Conservation (phyloP, 257 asterid genomes). For the Solanum peruvianum region DNA sequence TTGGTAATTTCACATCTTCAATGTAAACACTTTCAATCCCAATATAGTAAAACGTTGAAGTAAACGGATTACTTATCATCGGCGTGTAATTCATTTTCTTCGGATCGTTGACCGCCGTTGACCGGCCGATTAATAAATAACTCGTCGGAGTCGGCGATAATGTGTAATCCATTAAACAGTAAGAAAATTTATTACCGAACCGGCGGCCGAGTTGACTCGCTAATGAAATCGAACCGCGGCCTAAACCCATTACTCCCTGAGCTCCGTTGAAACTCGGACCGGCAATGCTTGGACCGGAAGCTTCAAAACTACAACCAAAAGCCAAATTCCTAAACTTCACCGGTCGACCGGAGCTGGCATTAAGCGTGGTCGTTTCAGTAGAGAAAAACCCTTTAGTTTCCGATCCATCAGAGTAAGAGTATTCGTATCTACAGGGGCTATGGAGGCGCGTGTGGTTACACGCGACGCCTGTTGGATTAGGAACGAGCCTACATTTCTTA, state of each 20-base stretch:
- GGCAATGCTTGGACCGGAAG: constrained; percentile 59
- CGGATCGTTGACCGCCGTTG: constrained; percentile 3
- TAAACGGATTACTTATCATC: constrained; percentile 31
- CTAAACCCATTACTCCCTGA: constrained; percentile 74
- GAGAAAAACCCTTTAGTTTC: constrained; percentile 60
- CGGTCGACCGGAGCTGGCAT: constrained; percentile 29
- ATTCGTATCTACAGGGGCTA: constrained; percentile 64
- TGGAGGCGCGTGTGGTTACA: constrained; percentile 70
- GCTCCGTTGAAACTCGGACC: constrained; percentile 60
- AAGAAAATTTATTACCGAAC: constrained; percentile 62
- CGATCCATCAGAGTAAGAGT: constrained; percentile 70
- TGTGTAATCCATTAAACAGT: constrained; percentile 66
- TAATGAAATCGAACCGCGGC: constrained; percentile 68
- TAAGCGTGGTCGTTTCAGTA: constrained; percentile 54
- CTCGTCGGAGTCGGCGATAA: constrained; percentile 70
- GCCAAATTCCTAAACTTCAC: constrained; percentile 19
- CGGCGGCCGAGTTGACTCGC: constrained; percentile 53
- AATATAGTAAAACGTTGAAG: constrained; percentile 63
- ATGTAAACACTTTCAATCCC: constrained; percentile 32
- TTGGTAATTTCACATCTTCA: constrained; percentile 33
- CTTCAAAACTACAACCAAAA: constrained; percentile 63
- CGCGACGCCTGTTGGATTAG: constrained; percentile 26
- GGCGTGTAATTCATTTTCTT: constrained; percentile 42
- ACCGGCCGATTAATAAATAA: constrained; percentile 52
- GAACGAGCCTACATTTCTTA: constrained; percentile 40